Base-by-base conservation (phyloP, 768 basidiomycete genomes). In the Phaffia tasmanica region DNA sequence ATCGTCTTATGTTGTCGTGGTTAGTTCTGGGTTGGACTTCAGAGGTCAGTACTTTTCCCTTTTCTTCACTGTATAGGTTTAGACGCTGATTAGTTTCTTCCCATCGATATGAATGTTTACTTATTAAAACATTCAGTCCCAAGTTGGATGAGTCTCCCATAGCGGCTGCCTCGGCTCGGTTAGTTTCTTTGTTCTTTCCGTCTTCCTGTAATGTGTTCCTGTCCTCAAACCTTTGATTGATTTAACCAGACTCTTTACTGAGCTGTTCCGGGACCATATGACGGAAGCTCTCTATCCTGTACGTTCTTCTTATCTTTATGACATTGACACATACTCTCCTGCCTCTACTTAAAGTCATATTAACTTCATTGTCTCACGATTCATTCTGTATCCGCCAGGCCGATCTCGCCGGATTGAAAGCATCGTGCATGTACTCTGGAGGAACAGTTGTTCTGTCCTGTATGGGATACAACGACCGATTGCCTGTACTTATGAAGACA, bases 381-480 rank as follows among this genome's bases (percentile, higher is more conserved):
- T 42, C 35, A 42, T 42, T 5, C n/a, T 7, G 87, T 71, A 80
- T 89, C 0, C 98, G 98, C 74, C 86, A 92, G 73, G 95, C 95
- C 15, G 86, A 88, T 51, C 82, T 98, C 29, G 95, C 94, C 18
- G 92, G 92, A 30, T 80, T 98, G 47, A 78, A 57, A 29, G 46
- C 56, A 30, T 53, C 54, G 42, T 47, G 57, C 61, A 67, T 67
- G 29, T 78, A 81, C 15, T 81, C 84, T 70, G 79, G 80, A 1
- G 84, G 84, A 16, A 88, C 88, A 1, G 74, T 95, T 57, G 82
- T 79, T 51, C 76, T 95, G 55, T 79, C 81, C 2, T 79, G 89
- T 63, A 81, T 80, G 56, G 95, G 95, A 7, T 98, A 95, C 78
- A 93, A 91, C 73, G 92, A 98, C 77, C 97, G 94, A 76, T 79